Conservation (phyloP, 495 filamentous ascomycete genomes). For the Friedmanniomyces simplex region DNA sequence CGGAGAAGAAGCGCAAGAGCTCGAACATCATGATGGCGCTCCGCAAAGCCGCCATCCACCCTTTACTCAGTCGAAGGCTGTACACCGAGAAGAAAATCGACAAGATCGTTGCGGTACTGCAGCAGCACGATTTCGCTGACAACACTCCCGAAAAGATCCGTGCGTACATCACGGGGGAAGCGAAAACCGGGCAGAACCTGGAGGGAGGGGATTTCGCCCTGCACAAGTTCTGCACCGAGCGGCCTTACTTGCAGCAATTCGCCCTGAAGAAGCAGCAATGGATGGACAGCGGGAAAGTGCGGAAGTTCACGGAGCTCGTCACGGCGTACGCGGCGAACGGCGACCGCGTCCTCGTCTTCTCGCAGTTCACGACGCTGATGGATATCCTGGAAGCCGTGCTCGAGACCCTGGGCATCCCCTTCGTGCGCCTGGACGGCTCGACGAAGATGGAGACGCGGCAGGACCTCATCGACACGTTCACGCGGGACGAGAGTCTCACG, state of each 20-base stretch:
- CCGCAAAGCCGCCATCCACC: conserved; percentile 86
- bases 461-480: conserved; percentile 76
- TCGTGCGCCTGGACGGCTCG: conserved; percentile 73
- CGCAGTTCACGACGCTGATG: conserved; percentile 82
- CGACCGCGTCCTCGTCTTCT: conserved; percentile 81
- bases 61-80: conserved; percentile 69
- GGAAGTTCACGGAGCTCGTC: conserved; percentile 63
- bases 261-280: conserved; percentile 65
- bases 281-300: conserved; percentile 89
- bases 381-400: conserved; percentile 79
- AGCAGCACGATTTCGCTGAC: conserved; percentile 45
- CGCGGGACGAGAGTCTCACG: conserved; percentile 62
- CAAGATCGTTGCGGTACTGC: conserved; percentile 61
- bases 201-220: conserved; percentile 61
- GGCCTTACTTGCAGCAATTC: conserved; percentile 53
- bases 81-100: conserved; percentile 63
- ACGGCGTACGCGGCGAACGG: conserved; percentile 64
- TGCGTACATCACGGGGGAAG: conserved; percentile 12
- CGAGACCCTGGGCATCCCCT: conserved; percentile 58
- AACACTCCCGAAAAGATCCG: conserved; percentile 6
- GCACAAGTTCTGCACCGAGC: conserved; percentile 63
- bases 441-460: conserved; percentile 77
- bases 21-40: conserved; percentile 80
- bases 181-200: not conserved
- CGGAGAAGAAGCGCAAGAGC: conserved; percentile 43